Conservation (phyloP, 1,284 basidiomycete species). For the Mycena sp. region DNA sequence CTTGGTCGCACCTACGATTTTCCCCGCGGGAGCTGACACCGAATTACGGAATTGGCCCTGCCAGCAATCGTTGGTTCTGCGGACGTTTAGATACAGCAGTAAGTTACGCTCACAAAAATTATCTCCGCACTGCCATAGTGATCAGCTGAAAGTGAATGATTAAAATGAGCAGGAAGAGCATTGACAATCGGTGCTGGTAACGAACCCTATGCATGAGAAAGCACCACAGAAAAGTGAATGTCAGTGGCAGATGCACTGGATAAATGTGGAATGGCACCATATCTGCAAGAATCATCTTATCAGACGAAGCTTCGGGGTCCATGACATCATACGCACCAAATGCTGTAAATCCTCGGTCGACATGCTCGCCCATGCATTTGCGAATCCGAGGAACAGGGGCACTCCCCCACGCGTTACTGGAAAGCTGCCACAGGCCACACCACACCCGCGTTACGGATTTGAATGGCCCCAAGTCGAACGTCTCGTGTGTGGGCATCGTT, state of each 20-base stretch:
- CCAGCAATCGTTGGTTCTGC: constrained; percentile 5
- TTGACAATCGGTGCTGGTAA: too few relatives aligned
- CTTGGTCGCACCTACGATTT: constrained; percentile 77
- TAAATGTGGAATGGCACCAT: constrained; percentile 4
- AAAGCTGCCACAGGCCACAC: constrained; percentile 85
- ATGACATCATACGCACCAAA: constrained; percentile 65
- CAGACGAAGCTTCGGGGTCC: background rate
- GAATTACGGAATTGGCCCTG: constrained; percentile 75
- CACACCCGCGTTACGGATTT: constrained; percentile 68
- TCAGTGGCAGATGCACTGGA: background rate
- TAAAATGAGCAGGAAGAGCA: background rate
- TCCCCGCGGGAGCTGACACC: constrained; percentile 43
- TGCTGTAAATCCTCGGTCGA: constrained; percentile 73
- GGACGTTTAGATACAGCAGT: background rate
- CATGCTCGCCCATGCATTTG: constrained; percentile 72
- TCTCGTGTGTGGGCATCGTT: constrained; percentile 48
- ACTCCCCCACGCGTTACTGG: constrained; percentile 85
- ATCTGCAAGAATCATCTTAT: constrained; percentile 5
- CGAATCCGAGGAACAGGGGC: constrained; percentile 72
- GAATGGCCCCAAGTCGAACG: constrained; percentile 69
- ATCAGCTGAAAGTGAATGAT: constrained; percentile 1
- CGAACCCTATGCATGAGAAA: background rate
- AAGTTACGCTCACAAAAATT: constrained; percentile 66
- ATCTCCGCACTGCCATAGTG: constrained; percentile 66
- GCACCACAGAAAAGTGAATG: constrained; percentile 37